Evolutionary conservation across 805 yeast genomes (phyloP).

Genomic region (Jamesozyma jinghongensis): DNA sequence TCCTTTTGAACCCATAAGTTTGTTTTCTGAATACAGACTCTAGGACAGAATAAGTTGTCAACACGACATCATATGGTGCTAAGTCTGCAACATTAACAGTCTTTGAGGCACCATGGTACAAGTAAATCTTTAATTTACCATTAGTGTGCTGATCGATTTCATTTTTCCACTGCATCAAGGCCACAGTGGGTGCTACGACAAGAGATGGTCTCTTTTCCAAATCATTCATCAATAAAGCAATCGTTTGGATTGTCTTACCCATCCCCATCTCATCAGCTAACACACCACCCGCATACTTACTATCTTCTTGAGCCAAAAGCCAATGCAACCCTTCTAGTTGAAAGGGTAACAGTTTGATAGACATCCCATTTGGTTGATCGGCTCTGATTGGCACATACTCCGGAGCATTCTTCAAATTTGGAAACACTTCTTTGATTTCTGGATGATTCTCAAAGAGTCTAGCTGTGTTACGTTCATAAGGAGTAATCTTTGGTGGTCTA

Average conservation of each 20-base stretch:
- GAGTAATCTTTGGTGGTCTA: slow-evolving; percentile 48
- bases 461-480: slow-evolving; percentile 59
- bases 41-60: slow-evolving; percentile 87
- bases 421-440: slow-evolving; percentile 61
- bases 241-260: slow-evolving; percentile 98
- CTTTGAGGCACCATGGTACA: slow-evolving; percentile 83
- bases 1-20: slow-evolving; percentile 70
- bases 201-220: slow-evolving; percentile 59
- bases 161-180: slow-evolving; percentile 93
- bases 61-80: slow-evolving; percentile 52
- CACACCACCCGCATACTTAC: slow-evolving; percentile 78
- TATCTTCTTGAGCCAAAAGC: slow-evolving; percentile 74
- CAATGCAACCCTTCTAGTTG: slow-evolving; percentile 91
- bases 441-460: slow-evolving; percentile 72
- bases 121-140: slow-evolving; percentile 53
- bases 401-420: slow-evolving; percentile 44
- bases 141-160: slow-evolving; percentile 84
- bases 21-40: slow-evolving; percentile 84
- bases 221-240: slow-evolving; percentile 73
- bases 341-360: slow-evolving; percentile 69
- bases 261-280: slow-evolving; percentile 99
- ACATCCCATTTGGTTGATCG: slow-evolving; percentile 71
- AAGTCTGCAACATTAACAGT: slow-evolving; percentile 50
- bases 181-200: slow-evolving; percentile 98
- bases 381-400: slow-evolving; percentile 46